phyloP scores from a whole-genome alignment of 768 basidiomycete species.

The Trametes sanguinea region DNA sequence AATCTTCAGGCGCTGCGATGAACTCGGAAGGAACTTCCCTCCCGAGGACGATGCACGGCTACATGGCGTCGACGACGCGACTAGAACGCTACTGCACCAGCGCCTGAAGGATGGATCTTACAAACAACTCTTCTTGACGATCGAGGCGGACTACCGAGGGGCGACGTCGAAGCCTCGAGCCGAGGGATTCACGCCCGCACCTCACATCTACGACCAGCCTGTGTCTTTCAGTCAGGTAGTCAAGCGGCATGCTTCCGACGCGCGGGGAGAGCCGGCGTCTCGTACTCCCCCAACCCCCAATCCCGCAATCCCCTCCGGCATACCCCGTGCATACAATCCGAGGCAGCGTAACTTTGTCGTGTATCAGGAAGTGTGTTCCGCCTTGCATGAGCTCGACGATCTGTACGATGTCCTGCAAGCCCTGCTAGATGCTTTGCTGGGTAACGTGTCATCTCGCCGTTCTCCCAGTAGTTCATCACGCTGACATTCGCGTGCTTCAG shows the following conservation, averaged over 20 bases:
- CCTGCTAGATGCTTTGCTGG: not conserved
- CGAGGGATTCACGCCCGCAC: constrained; percentile 5
- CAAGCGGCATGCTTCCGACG: not conserved
- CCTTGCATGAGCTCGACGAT: constrained; percentile 8
- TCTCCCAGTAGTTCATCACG: not conserved
- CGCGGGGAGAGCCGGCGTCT: not conserved
- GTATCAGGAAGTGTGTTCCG: constrained; percentile 6
- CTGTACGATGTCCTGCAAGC: constrained; percentile 1
- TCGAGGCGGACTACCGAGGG: constrained; percentile 6
- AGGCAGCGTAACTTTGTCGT: constrained; percentile 9
- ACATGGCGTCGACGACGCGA: constrained; percentile 1
- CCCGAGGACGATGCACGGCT: not conserved
- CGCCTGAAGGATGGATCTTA: constrained; percentile 2
- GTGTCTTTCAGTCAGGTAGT: not conserved
- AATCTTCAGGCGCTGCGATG: constrained; percentile 5
- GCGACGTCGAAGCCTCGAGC: not conserved
- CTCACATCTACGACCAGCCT: not conserved
- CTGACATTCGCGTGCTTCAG: not conserved
- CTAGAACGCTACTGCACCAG: not conserved
- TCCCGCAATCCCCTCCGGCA: not conserved
- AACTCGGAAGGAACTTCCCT: not conserved
- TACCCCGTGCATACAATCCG: not conserved
- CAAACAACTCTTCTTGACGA: constrained; percentile 7
- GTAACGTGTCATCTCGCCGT: not conserved
- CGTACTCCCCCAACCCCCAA: not conserved